Conservation (phyloP, 257 asterid species). For the Paraleonurus japonicus region DNA sequence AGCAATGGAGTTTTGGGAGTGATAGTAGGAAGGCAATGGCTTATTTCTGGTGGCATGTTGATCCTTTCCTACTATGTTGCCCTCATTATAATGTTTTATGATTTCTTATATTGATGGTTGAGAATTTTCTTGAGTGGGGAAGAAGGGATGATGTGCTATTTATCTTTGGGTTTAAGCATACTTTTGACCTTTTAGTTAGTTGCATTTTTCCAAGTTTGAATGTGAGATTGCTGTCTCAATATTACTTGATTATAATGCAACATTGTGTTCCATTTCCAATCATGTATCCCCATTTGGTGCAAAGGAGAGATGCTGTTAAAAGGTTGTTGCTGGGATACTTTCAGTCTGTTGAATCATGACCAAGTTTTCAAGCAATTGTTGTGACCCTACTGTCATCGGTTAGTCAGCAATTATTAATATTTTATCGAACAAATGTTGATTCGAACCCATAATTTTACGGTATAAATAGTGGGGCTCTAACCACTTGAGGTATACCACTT, state of each 20-base stretch:
- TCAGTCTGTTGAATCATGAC: slow-evolving; percentile 33
- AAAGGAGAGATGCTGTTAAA: slow-evolving; percentile 3
- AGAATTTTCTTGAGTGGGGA: slow-evolving; percentile 46
- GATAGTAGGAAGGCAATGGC: slow-evolving; percentile 29
- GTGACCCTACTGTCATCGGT: slow-evolving; percentile 8
- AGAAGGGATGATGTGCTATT: slow-evolving; percentile 38
- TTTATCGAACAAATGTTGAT: no score
- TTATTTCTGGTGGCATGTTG: slow-evolving; percentile 64
- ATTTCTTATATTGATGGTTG: slow-evolving; percentile 28
- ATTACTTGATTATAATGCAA: slow-evolving; percentile 1
- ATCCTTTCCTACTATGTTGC: slow-evolving; percentile 28
- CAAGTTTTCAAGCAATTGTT: slow-evolving; percentile 18
- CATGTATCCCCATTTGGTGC: slow-evolving; percentile 17
- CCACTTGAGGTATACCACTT: no score
- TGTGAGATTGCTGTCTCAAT: background rate
- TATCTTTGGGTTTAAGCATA: slow-evolving; percentile 54
- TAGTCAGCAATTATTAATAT: background rate
- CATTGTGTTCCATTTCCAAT: background rate
- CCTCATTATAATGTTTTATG: slow-evolving; percentile 10
- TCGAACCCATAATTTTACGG: no score
- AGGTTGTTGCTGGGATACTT: slow-evolving; percentile 30
- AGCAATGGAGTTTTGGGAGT: slow-evolving; percentile 42
- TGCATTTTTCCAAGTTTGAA: background rate
- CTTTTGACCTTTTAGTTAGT: slow-evolving; percentile 8
- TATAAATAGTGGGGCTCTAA: no score